Evolutionary conservation across 2,329 filamentous ascomycete species (phyloP), one percentile per base, ranked within the genome.

Genomic region (Drechmeria coniospora): DNA sequence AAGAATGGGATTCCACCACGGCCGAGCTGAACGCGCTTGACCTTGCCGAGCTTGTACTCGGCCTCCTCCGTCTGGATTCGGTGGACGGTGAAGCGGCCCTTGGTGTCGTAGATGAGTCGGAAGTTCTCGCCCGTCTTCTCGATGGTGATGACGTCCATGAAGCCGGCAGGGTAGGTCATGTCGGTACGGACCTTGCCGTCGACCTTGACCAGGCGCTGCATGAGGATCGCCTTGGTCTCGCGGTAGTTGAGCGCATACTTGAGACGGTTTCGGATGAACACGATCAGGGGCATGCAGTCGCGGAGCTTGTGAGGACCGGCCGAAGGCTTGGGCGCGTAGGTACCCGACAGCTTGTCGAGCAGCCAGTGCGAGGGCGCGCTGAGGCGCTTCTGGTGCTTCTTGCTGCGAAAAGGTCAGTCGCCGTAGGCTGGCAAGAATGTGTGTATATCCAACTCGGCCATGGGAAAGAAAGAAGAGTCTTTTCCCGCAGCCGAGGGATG

Each of bases 51-150:
- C 80, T 98, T 98, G 82, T 94, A 98, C 72, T 90, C 78, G 51
- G 87, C 86, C 81, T 98, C 90, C 73, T 95, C 90, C 49, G 75
- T 68, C 63, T 92, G 87, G 68, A 98, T 95, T 57, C 90, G 82
- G 82, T 98, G 90, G 59, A 98, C 86, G 61, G 90, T 94, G 82
- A 95, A 98, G 61, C 90, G 87, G 53, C 90, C 90, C 80, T 98
- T 98, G 79, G 87, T 98, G 64, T 98, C 90, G 78, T 95, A 98
- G 74, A 98, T 70, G 49, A 98, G 83, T 50, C 90, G 87, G 83
- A 98, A 98, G 80, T 93, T 81, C 79, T 98, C 90, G 77, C 86
- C 86, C 36, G 90, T 98, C 83, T 98, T 98, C 67, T 98, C 90
- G 59, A 98, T 92, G 54, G 72, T 70, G 71, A 98, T 94, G 58